Evolutionary conservation across 768 basidiomycete genomes (phyloP).

Genomic region (Collybia nuda): DNA sequence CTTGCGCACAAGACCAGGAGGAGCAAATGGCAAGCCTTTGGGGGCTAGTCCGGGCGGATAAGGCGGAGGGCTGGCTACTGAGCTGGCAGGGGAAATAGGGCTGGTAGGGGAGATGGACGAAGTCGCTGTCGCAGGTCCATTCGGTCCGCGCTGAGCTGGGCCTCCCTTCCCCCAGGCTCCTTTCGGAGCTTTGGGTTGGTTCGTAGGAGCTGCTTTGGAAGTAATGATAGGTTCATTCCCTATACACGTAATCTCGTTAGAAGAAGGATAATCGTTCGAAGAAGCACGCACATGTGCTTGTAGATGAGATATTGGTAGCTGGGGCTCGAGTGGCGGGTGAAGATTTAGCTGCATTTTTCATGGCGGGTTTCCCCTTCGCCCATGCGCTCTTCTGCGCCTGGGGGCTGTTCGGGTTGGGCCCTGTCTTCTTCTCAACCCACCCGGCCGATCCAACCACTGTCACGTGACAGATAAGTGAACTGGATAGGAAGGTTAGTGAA

Average conservation of each 20-base stretch:
- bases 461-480: not conserved
- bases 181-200: not conserved
- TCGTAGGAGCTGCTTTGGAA: not conserved
- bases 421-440: constrained; percentile 25
- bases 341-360: not conserved
- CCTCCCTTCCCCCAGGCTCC: too few species aligned
- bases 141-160: not conserved
- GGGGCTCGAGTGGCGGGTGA: not conserved
- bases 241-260: constrained; percentile 10
- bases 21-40: constrained; percentile 1
- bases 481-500: not conserved
- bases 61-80: not conserved
- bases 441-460: constrained; percentile 37
- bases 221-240: constrained; percentile 9
- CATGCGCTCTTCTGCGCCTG: constrained; percentile 16
- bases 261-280: not conserved
- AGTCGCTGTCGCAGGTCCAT: not conserved
- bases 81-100: not conserved
- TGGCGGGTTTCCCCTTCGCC: constrained; percentile 8
- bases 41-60: constrained; percentile 14
- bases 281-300: constrained; percentile 3
- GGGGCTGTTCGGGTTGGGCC: constrained; percentile 5
- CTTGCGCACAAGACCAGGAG: constrained; percentile 13
- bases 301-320: constrained; percentile 1
- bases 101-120: not conserved